phyloP scores from a whole-genome alignment of 495 filamentous ascomycete genomes.

The Hypoxylon intermedium region DNA sequence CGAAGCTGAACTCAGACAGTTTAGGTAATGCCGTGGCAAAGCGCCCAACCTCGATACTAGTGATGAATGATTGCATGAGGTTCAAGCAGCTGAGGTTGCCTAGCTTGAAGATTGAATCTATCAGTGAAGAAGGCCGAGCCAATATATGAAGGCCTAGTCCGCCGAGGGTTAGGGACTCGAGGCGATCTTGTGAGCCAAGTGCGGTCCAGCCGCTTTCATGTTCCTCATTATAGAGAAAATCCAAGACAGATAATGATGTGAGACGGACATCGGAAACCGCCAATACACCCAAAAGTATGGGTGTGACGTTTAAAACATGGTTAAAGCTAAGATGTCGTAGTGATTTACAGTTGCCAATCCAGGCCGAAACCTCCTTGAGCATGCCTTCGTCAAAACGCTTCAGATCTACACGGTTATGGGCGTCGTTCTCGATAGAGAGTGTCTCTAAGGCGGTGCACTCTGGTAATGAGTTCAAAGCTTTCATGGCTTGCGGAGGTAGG shows the following conservation, averaged over 20 bases:
- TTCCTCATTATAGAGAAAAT: slow-evolving; percentile 19
- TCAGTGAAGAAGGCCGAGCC: no score
- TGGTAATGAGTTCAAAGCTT: slow-evolving; percentile 56
- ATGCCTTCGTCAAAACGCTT: slow-evolving; percentile 55
- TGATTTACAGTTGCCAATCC: slow-evolving; percentile 62
- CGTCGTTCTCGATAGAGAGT: slow-evolving; percentile 55
- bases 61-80: slow-evolving; percentile 38
- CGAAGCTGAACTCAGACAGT: slow-evolving; percentile 64
- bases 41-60: slow-evolving; percentile 13
- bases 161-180: slow-evolving; percentile 50
- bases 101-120: slow-evolving; percentile 53
- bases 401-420: slow-evolving; percentile 44
- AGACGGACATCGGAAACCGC: slow-evolving; percentile 39
- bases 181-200: slow-evolving; percentile 35
- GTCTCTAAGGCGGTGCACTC: slow-evolving; percentile 60
- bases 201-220: slow-evolving; percentile 12
- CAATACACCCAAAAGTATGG: slow-evolving; percentile 62
- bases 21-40: slow-evolving; percentile 46
- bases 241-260: slow-evolving; percentile 30
- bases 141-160: no score
- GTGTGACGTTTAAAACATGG: slow-evolving; percentile 57
- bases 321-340: slow-evolving; percentile 60
- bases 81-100: slow-evolving; percentile 40
- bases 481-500: slow-evolving; percentile 56
- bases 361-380: slow-evolving; percentile 59